A percentile compares a stretch with the other conserved stretches of the same genome.
Evolutionary conservation across 495 filamentous ascomycete genomes (phyloP).

Genomic region (Xylaria venustula): DNA sequence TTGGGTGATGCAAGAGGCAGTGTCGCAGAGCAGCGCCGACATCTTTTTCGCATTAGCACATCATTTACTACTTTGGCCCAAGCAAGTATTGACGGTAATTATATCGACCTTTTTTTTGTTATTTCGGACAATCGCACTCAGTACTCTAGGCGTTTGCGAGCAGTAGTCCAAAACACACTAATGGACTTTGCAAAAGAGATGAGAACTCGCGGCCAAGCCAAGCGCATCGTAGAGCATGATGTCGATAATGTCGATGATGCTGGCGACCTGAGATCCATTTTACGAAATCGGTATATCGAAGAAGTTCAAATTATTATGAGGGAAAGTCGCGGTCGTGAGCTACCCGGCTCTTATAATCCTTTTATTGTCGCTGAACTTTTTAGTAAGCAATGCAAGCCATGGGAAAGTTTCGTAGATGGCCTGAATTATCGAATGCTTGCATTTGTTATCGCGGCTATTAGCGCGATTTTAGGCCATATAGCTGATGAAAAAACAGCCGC

Average conservation of each 20-base stretch:
- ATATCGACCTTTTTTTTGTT: slow-evolving; percentile 23
- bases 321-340: slow-evolving; percentile 38
- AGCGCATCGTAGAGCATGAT: slow-evolving; percentile 20
- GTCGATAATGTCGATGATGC: too few species aligned
- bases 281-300: slow-evolving; percentile 25
- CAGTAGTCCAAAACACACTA: slow-evolving; percentile 33
- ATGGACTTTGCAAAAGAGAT: slow-evolving; percentile 34
- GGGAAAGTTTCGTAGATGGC: slow-evolving; percentile 26
- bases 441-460: slow-evolving; percentile 25
- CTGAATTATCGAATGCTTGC: slow-evolving; percentile 28
- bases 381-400: slow-evolving; percentile 41
- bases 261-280: slow-evolving; percentile 20
- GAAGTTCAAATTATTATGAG: slow-evolving; percentile 33
- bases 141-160: slow-evolving; percentile 27
- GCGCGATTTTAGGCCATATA: slow-evolving; percentile 23
- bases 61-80: too few species aligned
- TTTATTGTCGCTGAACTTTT: too few species aligned
- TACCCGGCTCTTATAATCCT: slow-evolving; percentile 49
- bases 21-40: slow-evolving; percentile 40
- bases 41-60: too few species aligned
- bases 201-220: slow-evolving; percentile 27
- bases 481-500: slow-evolving; percentile 32
- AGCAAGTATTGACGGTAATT: too few species aligned
- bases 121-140: neutral
- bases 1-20: slow-evolving; percentile 26